These are phyloP conservation scores for Lotmaria passim DNA, from an alignment of 208 protist genomes.

Conservation along the genomic window DNA sequence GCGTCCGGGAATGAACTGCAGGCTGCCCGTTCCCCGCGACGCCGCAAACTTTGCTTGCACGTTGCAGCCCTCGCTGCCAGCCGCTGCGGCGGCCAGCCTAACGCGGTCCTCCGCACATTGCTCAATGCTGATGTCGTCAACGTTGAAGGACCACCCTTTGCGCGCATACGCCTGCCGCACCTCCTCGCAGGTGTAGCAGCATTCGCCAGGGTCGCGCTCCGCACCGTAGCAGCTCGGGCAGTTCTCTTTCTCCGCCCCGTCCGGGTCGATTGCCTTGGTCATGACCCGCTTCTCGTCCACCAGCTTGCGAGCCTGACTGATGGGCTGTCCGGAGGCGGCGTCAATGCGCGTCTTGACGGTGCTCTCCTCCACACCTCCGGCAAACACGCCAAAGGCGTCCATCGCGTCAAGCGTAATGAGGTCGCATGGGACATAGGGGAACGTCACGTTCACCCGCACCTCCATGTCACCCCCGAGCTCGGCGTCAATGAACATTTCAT, in stretches of 20 bases:
- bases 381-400: constrained; percentile 69
- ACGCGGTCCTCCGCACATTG: constrained; percentile 79
- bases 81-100: constrained; percentile 22
- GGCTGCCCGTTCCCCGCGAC: constrained; percentile 79
- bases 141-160: constrained; percentile 70
- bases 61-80: constrained; percentile 80
- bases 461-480: constrained; percentile 61
- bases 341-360: constrained; percentile 68
- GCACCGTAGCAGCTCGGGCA: constrained; percentile 88
- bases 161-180: constrained; percentile 65
- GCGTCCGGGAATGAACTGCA: constrained; percentile 83
- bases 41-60: constrained; percentile 68
- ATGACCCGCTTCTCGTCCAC: constrained; percentile 46
- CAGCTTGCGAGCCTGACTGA: constrained; percentile 47
- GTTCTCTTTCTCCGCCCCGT: constrained; percentile 59
- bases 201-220: constrained; percentile 55
- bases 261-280: constrained; percentile 48
- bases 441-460: constrained; percentile 78
- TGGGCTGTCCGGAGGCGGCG: constrained; percentile 33
- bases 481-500: constrained; percentile 81
- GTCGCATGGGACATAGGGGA: constrained; percentile 77
- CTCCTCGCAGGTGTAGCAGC: constrained; percentile 88
- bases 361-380: constrained; percentile 33
- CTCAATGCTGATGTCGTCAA: constrained; percentile 60
- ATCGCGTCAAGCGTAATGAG: constrained; percentile 76